A percentile compares a stretch with the other conserved stretches of the same genome.
Conservation (phyloP, 2,329 filamentous ascomycete genomes). For the Colletotrichum siamense region DNA sequence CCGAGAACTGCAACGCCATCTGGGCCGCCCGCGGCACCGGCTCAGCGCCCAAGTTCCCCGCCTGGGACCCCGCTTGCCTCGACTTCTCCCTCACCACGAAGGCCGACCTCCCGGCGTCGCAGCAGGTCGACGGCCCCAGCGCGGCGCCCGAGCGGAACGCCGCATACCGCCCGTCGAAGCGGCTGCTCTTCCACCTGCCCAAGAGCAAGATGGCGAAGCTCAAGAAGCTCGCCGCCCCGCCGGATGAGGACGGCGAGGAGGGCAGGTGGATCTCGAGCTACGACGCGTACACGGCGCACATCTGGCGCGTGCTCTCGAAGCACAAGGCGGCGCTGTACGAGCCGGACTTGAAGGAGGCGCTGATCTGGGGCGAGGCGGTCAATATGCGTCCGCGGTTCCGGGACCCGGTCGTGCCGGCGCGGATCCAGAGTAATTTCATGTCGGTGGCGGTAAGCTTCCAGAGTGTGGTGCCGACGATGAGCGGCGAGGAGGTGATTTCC, state of each 20-base stretch:
- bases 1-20: conserved; percentile 45
- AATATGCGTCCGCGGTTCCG: conserved; percentile 44
- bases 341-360: conserved; percentile 27
- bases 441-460: conserved; percentile 29
- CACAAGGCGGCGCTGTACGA: conserved; percentile 40
- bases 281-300: conserved; percentile 45
- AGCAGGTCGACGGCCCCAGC: conserved; percentile 35
- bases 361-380: conserved; percentile 41
- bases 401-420: conserved; percentile 33
- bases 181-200: conserved; percentile 47
- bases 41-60: neutral
- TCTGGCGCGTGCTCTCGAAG: conserved; percentile 43
- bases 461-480: conserved; percentile 31
- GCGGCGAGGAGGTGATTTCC: conserved; percentile 36
- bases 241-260: conserved; percentile 33
- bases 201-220: conserved; percentile 46
- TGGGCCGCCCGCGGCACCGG: neutral
- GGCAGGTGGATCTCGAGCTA: conserved; percentile 48
- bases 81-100: conserved; percentile 40
- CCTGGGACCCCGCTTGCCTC: conserved; percentile 35
- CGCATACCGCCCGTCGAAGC: conserved; percentile 27
- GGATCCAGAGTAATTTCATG: conserved; percentile 42
- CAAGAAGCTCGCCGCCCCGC: conserved; percentile 37
- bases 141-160: conserved; percentile 31
- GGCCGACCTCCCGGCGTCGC: conserved; percentile 27